phyloP scores from a whole-genome alignment of 148 eudicot species.

The Heliosperma pusillum region DNA sequence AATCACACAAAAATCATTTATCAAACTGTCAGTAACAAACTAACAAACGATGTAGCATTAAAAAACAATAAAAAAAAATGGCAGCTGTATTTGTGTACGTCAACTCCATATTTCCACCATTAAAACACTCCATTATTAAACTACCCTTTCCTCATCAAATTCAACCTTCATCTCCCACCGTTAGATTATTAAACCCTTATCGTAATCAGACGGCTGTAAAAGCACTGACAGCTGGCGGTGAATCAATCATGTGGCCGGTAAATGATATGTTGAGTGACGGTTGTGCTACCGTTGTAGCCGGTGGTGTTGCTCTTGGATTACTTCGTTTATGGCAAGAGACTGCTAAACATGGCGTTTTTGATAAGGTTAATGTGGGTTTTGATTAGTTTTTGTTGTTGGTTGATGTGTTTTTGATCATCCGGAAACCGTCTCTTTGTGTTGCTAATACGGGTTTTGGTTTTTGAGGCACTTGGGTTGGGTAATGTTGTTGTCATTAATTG shows the following conservation, averaged over 20 bases:
- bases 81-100: background rate
- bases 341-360: constrained; percentile 19
- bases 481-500: background rate
- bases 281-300: constrained; percentile 1
- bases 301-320: constrained; percentile 5
- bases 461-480: too few relatives aligned
- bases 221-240: background rate
- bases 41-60: background rate
- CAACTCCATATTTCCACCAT: background rate
- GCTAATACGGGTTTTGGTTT: too few relatives aligned
- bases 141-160: background rate
- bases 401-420: too few relatives aligned
- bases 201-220: constrained; percentile 8
- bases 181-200: background rate
- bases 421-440: too few relatives aligned
- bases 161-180: background rate
- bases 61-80: background rate
- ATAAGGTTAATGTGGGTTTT: background rate
- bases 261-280: background rate
- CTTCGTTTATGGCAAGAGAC: constrained; percentile 17
- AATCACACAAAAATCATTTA: too few relatives aligned
- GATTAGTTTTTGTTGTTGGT: background rate
- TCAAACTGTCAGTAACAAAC: background rate
- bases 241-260: constrained; percentile 15
- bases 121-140: too few relatives aligned